A percentile compares a stretch with the other conserved stretches of the same genome.
Conservation (phyloP, 768 basidiomycete genomes). For the Kwoniella botswanensis region DNA sequence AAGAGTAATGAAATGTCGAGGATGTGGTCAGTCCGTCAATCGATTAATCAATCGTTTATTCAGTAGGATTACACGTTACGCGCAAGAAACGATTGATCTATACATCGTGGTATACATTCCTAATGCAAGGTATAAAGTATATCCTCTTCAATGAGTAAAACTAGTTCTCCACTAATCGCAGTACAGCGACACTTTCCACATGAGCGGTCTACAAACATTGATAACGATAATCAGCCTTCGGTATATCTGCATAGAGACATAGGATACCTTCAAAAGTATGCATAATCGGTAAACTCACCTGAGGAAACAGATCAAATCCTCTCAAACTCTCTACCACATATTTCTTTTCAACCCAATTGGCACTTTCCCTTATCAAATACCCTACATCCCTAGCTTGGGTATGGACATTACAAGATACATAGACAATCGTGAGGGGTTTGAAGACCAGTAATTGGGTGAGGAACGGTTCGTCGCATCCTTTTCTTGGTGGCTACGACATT, state of each 20-base stretch:
- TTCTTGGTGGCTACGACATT: constrained; percentile 81
- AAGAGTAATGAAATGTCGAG: too few species aligned
- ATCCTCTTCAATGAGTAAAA: not conserved
- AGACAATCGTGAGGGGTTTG: constrained; percentile 72
- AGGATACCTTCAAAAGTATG: too few species aligned
- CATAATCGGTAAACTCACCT: too few species aligned
- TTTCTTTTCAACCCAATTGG: constrained; percentile 59
- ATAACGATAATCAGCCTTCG: not conserved
- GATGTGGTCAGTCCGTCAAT: too few species aligned
- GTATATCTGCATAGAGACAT: too few species aligned
- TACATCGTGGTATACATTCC: not conserved
- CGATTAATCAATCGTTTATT: too few species aligned
- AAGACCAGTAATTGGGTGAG: constrained; percentile 77
- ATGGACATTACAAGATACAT: constrained; percentile 95
- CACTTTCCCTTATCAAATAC: constrained; percentile 64
- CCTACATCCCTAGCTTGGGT: constrained; percentile 78
- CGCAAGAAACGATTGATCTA: too few species aligned
- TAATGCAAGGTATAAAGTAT: constrained; percentile 6
- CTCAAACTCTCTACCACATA: constrained; percentile 82
- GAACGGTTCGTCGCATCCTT: constrained; percentile 80
- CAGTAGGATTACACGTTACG: too few species aligned
- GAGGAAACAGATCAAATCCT: constrained; percentile 94
- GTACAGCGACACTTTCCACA: constrained; percentile 72
- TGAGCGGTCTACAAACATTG: constrained; percentile 60
- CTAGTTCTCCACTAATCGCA: constrained; percentile 32